Conservation (phyloP, 2,329 filamentous ascomycete genomes). For the Amauroascus verrucosus region DNA sequence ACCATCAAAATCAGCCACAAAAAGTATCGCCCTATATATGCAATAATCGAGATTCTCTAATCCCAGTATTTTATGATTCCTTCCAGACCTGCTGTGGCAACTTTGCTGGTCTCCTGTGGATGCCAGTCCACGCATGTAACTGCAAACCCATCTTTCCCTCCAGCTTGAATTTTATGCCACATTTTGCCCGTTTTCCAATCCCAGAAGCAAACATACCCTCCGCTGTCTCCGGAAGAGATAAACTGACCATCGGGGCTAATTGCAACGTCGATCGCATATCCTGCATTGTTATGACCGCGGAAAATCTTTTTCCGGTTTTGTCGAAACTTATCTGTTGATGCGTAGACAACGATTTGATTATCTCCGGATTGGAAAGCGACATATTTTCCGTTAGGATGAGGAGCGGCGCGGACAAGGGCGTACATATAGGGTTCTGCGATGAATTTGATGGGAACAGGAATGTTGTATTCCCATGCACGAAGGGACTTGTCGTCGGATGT, state of each 20-base stretch:
- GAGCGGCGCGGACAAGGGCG: constrained; percentile 73
- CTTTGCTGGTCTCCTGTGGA: constrained; percentile 92
- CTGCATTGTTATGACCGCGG: constrained; percentile 89
- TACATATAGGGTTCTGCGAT: constrained; percentile 98
- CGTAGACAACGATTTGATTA: constrained; percentile 95
- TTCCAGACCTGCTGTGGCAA: constrained; percentile 80
- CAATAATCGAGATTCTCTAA: constrained; percentile 37
- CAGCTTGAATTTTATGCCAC: constrained; percentile 87
- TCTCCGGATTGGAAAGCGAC: constrained; percentile 88
- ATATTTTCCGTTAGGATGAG: constrained; percentile 85
- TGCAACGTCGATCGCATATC: constrained; percentile 80
- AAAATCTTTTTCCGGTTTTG: constrained; percentile 97
- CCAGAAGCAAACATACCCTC: constrained; percentile 90
- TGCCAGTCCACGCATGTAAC: constrained; percentile 90
- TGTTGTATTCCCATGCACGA: constrained; percentile 96
- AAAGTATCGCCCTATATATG: neutral
- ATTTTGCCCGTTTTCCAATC: constrained; percentile 99
- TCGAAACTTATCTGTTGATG: constrained; percentile 86
- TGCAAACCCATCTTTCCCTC: constrained; percentile 56
- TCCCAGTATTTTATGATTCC: constrained; percentile 91
- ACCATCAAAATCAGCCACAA: neutral
- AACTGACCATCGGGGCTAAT: constrained; percentile 89
- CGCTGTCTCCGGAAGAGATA: constrained; percentile 74
- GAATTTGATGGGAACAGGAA: constrained; percentile 96
- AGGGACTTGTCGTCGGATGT: constrained; percentile 96